Base-by-base conservation (phyloP, 169 alveolate genomes). In the Cryptosporidium canis region DNA sequence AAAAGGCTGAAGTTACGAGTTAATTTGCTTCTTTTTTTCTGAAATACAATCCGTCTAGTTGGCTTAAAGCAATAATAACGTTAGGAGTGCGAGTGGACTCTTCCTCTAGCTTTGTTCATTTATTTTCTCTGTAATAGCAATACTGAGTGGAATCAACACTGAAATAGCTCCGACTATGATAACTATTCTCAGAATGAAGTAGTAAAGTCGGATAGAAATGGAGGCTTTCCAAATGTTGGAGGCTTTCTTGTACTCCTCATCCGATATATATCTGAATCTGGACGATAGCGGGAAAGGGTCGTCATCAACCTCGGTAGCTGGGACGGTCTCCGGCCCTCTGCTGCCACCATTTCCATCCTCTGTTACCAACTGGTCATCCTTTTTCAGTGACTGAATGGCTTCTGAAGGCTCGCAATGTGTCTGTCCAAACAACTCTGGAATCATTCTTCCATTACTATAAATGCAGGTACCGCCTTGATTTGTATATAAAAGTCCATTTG, bases 211-310 rank as follows among this genome's bases (percentile, higher is more conserved):
- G 37, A 63, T 77, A 18, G 87, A 37, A 44, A 77, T 24, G 7
- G 87, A 77, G 45, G 87, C 70, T 58, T 37, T 41, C 87, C 87
- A 77, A 21, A 77, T 41, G 44, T 77, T 61, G 24, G 87, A 77
- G 2, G 72, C 72, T n/a, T 41, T 55, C 24, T 33, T 35, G 41
- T 77, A 77, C 24, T 77, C 77, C 24, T 77, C 87, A 39, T 77
- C 87, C 7, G 87, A 77, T 21, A 61, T 44, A 43, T 58, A 77
- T 58, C 87, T 61, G 31, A 77, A 77, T 55, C 70, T 58, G 27
- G 87, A 61, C 7, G 77, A 77, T 2, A 77, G 18, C 16, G 87
- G 87, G 58, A 77, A 77, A 21, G 87, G 87, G 41, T 77, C 87
- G 9, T 77, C 87, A 8, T 77, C 72, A 16, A 14, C 3, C 21